These are phyloP conservation scores for Septoria linicola DNA, from an alignment of 2,329 filamentous ascomycete species.

Conservation along the genomic window DNA sequence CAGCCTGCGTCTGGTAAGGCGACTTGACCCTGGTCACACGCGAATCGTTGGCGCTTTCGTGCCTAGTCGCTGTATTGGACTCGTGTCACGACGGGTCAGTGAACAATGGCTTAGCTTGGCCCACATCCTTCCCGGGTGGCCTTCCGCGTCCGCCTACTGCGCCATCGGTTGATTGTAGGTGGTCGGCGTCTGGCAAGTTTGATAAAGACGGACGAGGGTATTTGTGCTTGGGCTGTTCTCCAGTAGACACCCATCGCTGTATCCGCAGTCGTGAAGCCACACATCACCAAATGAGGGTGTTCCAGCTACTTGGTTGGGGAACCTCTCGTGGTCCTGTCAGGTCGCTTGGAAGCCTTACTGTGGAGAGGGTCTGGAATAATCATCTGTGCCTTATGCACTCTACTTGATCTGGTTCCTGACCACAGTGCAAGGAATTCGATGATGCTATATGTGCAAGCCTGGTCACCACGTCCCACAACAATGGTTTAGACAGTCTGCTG, in stretches of 20 bases:
- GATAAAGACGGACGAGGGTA: slow-evolving; percentile 13
- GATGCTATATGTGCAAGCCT: slow-evolving; percentile 28
- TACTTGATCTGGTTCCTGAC: slow-evolving; percentile 21
- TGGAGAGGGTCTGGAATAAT: slow-evolving; percentile 23
- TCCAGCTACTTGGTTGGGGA: slow-evolving; percentile 16
- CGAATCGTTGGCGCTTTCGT: slow-evolving; percentile 16
- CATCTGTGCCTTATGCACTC: slow-evolving; percentile 21
- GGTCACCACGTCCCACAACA: slow-evolving; percentile 25
- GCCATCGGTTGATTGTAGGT: slow-evolving; percentile 15
- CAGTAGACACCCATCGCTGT: slow-evolving; percentile 13
- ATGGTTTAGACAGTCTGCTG: slow-evolving; percentile 34
- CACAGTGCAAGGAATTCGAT: slow-evolving; percentile 22
- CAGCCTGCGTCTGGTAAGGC: slow-evolving; percentile 11
- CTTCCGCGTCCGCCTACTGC: slow-evolving; percentile 17
- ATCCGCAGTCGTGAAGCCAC: slow-evolving; percentile 18
- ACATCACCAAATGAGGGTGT: slow-evolving; percentile 15
- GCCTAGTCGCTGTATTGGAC: slow-evolving; percentile 15
- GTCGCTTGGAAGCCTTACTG: slow-evolving; percentile 17
- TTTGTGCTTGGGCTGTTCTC: slow-evolving; percentile 9
- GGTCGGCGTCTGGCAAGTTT: slow-evolving; percentile 8
- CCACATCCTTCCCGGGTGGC: slow-evolving; percentile 13
- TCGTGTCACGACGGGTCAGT: slow-evolving; percentile 13
- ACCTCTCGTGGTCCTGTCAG: slow-evolving; percentile 11
- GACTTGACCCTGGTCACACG: slow-evolving; percentile 17
- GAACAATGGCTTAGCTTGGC: slow-evolving; percentile 5